These are phyloP conservation scores for Tolypocladium amazonense DNA, from an alignment of 2,329 filamentous ascomycete genomes.

Conservation along the genomic window DNA sequence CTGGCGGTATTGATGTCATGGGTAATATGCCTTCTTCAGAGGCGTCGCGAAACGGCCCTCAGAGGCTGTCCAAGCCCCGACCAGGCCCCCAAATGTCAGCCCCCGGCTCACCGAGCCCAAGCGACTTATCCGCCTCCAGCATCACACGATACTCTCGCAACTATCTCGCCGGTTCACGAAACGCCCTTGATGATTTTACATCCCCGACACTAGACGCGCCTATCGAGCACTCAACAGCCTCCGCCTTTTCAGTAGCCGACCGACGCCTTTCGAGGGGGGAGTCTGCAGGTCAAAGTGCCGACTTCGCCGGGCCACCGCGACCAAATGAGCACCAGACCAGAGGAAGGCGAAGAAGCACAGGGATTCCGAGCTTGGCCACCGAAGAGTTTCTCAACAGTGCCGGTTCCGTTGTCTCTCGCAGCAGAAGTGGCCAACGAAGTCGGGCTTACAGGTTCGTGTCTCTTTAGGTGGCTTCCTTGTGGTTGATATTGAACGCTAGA, in stretches of 20 bases:
- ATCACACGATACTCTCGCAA: constrained; percentile 18
- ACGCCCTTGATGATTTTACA: background rate
- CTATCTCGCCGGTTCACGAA: constrained; percentile 17
- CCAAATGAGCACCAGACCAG: background rate
- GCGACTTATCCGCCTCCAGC: constrained; percentile 3
- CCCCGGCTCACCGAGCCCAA: constrained; percentile 25
- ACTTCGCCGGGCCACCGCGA: background rate
- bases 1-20: constrained; percentile 21
- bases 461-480: background rate
- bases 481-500: background rate
- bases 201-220: background rate
- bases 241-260: background rate
- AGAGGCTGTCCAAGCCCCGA: constrained; percentile 42
- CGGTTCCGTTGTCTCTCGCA: constrained; percentile 2
- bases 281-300: background rate
- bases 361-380: background rate
- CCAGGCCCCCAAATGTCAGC: constrained; percentile 27
- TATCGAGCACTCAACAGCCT: background rate
- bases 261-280: background rate
- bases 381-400: background rate
- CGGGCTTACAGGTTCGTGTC: constrained; percentile 7
- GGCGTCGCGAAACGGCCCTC: constrained; percentile 26
- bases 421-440: background rate
- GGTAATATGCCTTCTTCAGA: constrained; percentile 40
- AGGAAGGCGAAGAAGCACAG: background rate